Evolutionary conservation across 2,329 filamentous ascomycete genomes (phyloP), one percentile per base, ranked within the genome.

Genomic region (Neonectria hederae): DNA sequence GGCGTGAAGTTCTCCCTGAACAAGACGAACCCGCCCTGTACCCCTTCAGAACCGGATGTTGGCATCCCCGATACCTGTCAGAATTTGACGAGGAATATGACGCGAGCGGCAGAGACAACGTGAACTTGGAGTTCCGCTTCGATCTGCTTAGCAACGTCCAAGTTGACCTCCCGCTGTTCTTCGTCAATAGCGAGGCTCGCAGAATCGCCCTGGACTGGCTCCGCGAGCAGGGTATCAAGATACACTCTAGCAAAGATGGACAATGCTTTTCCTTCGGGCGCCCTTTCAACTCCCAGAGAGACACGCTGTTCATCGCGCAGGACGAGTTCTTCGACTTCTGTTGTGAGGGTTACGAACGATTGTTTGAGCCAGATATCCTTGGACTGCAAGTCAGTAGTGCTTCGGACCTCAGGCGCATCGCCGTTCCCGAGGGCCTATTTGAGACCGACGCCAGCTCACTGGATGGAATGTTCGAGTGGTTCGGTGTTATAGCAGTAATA

Each of bases 101-200:
- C 11, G n/a, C 53, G 2, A 0, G 8, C 2, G 13, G n/a, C 3
- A 14, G 24, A 0, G 24, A 62, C 17, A 59, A 62, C 7, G 28
- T 62, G 4, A 22, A 51, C 2, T 22, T 54, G 2, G 59, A 63
- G 10, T 69, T 68, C 8, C 54, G 55, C 22, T n/a, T 48, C 4
- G 63, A 68, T 1, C 24, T 51, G 1, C 11, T 69, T 1, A 9
- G 28, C 1, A 4, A 10, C 3, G 38, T 57, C 3, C 21, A 10
- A 10, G 26, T 69, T n/a, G 24, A 51, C 0, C 10, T 55, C 11
- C 54, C 65, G 0, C 24, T 68, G 1, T 8, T 38, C 1, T 46
- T 66, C 10, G 65, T 63, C 4, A 68, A 54, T 10, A 30, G 17
- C 5, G 65, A 69, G 17, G 59, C 66, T 1, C 63, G 56, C 4